phyloP scores from a whole-genome alignment of 2,329 filamentous ascomycete genomes.

The Nemania bipapillata region DNA sequence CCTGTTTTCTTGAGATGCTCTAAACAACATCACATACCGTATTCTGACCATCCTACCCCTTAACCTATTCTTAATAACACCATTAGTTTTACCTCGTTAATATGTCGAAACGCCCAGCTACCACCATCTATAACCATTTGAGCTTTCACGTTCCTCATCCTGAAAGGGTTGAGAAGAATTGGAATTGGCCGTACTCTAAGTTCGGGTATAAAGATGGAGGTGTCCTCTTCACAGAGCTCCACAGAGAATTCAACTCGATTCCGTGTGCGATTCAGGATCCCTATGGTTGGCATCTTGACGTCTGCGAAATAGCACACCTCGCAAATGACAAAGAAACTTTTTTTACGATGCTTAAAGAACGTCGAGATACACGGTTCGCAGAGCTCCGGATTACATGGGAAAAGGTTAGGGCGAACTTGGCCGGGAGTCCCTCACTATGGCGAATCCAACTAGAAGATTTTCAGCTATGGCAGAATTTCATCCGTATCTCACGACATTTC shows the following conservation, averaged over 20 bases:
- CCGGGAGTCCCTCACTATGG: not conserved
- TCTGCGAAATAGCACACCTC: slow-evolving; percentile 4
- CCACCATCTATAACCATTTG: slow-evolving; percentile 6
- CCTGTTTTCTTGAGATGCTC: not conserved
- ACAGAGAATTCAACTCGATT: slow-evolving; percentile 17
- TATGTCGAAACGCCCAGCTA: not conserved
- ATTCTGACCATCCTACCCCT: no score
- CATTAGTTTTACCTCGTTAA: not conserved
- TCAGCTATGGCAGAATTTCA: slow-evolving; percentile 1
- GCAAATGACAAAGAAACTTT: slow-evolving; percentile 2
- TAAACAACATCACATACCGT: not conserved
- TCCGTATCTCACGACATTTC: slow-evolving; percentile 16
- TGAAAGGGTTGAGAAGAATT: not conserved
- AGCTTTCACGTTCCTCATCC: not conserved
- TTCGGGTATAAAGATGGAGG: not conserved
- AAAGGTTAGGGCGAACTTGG: not conserved
- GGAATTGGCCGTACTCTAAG: slow-evolving; percentile 22
- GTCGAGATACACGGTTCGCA: slow-evolving; percentile 10
- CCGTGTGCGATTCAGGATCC: slow-evolving; percentile 24
- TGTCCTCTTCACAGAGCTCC: slow-evolving; percentile 13
- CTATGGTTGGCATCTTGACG: slow-evolving; percentile 20
- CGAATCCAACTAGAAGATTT: not conserved
- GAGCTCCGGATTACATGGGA: slow-evolving; percentile 3
- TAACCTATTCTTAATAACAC: no score
- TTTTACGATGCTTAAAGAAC: not conserved